Evolutionary conservation across 768 basidiomycete genomes (phyloP).

Genomic region (Galerina marginata): DNA sequence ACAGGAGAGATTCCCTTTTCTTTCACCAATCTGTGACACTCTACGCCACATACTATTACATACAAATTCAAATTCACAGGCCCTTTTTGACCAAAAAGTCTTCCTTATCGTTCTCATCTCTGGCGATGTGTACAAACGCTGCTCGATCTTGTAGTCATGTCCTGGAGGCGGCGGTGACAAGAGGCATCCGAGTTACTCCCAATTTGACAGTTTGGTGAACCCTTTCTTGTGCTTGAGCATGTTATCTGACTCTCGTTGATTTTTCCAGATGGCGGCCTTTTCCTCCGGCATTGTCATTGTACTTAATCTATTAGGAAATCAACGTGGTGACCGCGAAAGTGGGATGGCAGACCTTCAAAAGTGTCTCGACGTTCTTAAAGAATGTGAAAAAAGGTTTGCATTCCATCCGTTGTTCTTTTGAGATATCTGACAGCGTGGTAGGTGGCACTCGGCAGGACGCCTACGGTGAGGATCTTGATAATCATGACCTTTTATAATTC

Average conservation of each 20-base stretch:
- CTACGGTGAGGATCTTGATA: conserved; percentile 34
- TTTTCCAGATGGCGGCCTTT: conserved; percentile 38
- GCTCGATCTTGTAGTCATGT: conserved; percentile 76
- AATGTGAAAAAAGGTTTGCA: conserved; percentile 37
- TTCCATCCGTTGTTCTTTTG: background rate
- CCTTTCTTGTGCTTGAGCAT: background rate
- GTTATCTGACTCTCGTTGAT: background rate
- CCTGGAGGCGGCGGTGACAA: conserved; percentile 55
- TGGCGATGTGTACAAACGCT: conserved; percentile 73
- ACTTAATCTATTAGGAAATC: conserved; percentile 60
- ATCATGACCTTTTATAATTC: conserved; percentile 18
- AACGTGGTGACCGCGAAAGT: conserved; percentile 43
- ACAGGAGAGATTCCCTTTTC: conserved; percentile 33
- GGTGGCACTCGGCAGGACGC: conserved; percentile 46
- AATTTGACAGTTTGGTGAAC: conserved; percentile 33
- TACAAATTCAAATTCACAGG: conserved; percentile 72
- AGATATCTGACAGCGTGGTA: background rate
- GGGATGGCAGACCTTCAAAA: conserved; percentile 57
- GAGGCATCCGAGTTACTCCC: conserved; percentile 34
- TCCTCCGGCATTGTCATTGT: conserved; percentile 55
- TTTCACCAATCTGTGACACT: conserved; percentile 62
- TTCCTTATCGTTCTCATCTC: conserved; percentile 53
- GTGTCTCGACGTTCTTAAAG: conserved; percentile 52
- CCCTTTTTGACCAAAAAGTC: conserved; percentile 62
- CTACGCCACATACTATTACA: conserved; percentile 47